A percentile compares a stretch with the other conserved stretches of the same genome.
phyloP scores from a whole-genome alignment of 2,329 filamentous ascomycete genomes.

The Keithomyces neogunnii region DNA sequence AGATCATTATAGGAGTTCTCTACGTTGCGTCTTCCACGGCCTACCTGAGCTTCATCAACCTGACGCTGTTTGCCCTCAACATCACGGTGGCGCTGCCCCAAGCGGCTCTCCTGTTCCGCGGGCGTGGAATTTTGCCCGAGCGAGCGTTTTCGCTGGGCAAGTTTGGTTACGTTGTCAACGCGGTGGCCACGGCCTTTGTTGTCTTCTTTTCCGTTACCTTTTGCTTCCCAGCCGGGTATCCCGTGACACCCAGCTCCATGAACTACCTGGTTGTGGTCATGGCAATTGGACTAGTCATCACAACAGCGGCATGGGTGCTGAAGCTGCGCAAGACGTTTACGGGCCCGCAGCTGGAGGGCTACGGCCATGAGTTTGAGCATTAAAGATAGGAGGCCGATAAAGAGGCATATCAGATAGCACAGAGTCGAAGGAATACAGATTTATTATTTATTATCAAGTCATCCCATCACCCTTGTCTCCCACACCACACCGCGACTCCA shows the following conservation, averaged over 20 bases:
- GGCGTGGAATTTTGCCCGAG: constrained; percentile 15
- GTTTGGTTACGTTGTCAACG: constrained; percentile 14
- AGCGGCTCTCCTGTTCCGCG: constrained; percentile 14
- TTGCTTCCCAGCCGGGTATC: constrained; percentile 15
- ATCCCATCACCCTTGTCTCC: too few species aligned
- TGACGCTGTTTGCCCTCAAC: constrained; percentile 16
- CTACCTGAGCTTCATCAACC: constrained; percentile 16
- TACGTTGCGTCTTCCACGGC: constrained; percentile 16
- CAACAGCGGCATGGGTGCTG: constrained; percentile 9
- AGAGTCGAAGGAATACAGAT: too few species aligned
- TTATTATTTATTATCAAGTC: too few species aligned
- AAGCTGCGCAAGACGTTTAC: constrained; percentile 11
- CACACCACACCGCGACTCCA: too few species aligned
- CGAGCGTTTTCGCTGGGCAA: constrained; percentile 16
- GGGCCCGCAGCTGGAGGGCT: constrained; percentile 9
- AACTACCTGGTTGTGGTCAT: constrained; percentile 18
- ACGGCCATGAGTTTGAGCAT: constrained; percentile 1
- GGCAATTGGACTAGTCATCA: constrained; percentile 13
- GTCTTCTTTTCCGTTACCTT: constrained; percentile 16
- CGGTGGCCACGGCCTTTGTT: constrained; percentile 13
- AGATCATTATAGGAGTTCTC: constrained; percentile 16
- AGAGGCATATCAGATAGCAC: too few species aligned
- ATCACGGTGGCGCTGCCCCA: constrained; percentile 16
- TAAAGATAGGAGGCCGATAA: neutral
- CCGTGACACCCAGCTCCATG: constrained; percentile 13